Conservation (phyloP, 2,329 filamentous ascomycete genomes). For the Apiospora marii region DNA sequence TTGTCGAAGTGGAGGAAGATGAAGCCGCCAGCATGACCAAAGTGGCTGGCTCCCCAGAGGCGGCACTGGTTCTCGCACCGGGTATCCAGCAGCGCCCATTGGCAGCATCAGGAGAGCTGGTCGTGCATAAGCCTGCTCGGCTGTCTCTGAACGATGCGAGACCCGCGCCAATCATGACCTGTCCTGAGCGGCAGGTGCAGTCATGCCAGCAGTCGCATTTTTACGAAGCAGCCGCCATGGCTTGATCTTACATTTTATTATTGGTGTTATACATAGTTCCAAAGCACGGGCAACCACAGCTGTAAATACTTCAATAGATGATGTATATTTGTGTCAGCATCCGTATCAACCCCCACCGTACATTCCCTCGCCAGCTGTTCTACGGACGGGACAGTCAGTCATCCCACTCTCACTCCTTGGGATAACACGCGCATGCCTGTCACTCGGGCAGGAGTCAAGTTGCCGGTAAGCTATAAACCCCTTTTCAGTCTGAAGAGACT, state of each 20-base stretch:
- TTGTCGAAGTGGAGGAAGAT: neutral
- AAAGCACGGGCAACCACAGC: constrained; percentile 1
- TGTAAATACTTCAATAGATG: constrained; percentile 17
- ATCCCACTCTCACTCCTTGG: neutral
- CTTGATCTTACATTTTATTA: neutral
- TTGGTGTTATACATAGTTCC: constrained; percentile 6
- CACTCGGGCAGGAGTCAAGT: no score
- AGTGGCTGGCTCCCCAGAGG: neutral
- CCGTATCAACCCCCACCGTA: neutral
- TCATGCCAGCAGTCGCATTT: neutral
- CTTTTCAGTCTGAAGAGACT: no score
- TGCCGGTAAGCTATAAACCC: no score
- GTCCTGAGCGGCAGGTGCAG: neutral
- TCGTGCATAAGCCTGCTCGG: neutral
- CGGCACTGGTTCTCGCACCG: neutral
- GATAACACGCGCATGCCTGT: no score
- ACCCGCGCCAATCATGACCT: neutral
- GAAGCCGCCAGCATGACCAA: neutral
- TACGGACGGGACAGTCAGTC: neutral
- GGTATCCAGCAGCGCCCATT: neutral
- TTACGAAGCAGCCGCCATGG: neutral
- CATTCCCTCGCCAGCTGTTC: neutral
- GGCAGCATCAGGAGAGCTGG: neutral
- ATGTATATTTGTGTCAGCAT: neutral
- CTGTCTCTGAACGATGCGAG: neutral